Evolutionary conservation across 225 moss, liverwort and hornwort genomes (phyloP).

Genomic region (Pseudisothecium myosuroides): DNA sequence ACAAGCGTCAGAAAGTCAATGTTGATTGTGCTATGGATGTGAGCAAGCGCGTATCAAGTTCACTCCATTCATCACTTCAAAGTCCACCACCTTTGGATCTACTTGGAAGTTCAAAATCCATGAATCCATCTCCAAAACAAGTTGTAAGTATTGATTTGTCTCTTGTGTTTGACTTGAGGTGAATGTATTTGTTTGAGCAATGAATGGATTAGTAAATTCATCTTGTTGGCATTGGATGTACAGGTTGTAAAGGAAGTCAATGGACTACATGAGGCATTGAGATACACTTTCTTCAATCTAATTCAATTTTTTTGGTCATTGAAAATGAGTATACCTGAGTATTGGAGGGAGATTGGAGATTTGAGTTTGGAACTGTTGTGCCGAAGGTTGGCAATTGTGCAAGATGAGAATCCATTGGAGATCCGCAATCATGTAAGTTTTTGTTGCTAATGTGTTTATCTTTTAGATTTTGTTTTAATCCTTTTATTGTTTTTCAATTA

Average conservation of each 20-base stretch:
- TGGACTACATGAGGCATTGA: fast-evolving
- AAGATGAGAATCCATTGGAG: background rate
- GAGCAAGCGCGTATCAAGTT: background rate
- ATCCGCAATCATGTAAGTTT: background rate
- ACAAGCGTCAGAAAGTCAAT: background rate
- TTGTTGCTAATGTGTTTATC: too few relatives aligned
- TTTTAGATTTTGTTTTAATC: too few relatives aligned
- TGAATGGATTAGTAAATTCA: too few relatives aligned
- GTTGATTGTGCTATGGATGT: background rate
- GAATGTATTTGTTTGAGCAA: too few relatives aligned
- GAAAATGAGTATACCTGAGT: too few relatives aligned
- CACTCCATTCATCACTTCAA: too few relatives aligned
- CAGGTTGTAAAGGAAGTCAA: fast-evolving
- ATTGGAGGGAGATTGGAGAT: too few relatives aligned
- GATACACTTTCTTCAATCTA: background rate
- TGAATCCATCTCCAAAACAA: background rate
- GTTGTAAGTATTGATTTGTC: background rate
- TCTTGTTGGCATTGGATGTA: background rate
- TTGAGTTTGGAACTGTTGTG: background rate
- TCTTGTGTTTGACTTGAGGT: too few relatives aligned
- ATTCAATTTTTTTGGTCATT: background rate
- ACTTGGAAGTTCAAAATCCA: fast-evolving
- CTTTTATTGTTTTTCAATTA: fast-evolving
- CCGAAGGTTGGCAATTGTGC: background rate
- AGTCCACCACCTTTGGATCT: background rate